These are phyloP conservation scores for Neonectria sp. DNA, from an alignment of 2,329 filamentous ascomycete genomes.

Conservation along the genomic window DNA sequence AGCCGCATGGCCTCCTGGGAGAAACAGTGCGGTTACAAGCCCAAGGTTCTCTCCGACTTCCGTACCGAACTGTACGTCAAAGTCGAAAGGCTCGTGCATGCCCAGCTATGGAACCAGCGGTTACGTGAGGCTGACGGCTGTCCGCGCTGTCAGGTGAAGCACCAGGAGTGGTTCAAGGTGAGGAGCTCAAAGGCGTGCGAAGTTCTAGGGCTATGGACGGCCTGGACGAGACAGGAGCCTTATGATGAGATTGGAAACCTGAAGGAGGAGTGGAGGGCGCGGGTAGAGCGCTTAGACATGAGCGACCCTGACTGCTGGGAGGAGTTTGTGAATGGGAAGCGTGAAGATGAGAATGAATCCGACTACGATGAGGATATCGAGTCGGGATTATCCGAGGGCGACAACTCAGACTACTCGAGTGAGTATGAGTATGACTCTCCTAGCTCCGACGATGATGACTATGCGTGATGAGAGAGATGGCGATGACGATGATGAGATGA, in stretches of 20 bases:
- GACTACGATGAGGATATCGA: constrained; percentile 29
- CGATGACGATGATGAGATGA: neutral
- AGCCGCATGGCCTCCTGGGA: constrained; percentile 45
- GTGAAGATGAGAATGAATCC: constrained; percentile 34
- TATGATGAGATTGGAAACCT: constrained; percentile 47
- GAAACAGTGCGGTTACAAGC: constrained; percentile 44
- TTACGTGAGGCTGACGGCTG: constrained; percentile 44
- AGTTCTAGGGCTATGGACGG: constrained; percentile 45
- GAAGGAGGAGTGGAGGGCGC: constrained; percentile 41
- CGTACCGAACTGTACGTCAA: constrained; percentile 41
- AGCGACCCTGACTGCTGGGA: constrained; percentile 46
- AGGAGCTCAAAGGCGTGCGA: constrained; percentile 29
- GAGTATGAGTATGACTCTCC: constrained; percentile 16
- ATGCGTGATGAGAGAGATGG: neutral
- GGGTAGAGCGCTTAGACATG: constrained; percentile 44
- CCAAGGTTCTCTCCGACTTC: constrained; percentile 34
- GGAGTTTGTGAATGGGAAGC: constrained; percentile 33
- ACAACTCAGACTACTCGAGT: constrained; percentile 12
- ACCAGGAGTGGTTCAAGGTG: constrained; percentile 51
- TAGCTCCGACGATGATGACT: constrained; percentile 21
- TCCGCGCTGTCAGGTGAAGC: constrained; percentile 38
- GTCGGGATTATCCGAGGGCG: constrained; percentile 29
- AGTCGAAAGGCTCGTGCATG: constrained; percentile 51
- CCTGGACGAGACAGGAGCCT: constrained; percentile 47
- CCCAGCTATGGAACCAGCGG: constrained; percentile 45